Evolutionary conservation across 345 rosid genomes (phyloP).

Genomic region (Citrus inodora): DNA sequence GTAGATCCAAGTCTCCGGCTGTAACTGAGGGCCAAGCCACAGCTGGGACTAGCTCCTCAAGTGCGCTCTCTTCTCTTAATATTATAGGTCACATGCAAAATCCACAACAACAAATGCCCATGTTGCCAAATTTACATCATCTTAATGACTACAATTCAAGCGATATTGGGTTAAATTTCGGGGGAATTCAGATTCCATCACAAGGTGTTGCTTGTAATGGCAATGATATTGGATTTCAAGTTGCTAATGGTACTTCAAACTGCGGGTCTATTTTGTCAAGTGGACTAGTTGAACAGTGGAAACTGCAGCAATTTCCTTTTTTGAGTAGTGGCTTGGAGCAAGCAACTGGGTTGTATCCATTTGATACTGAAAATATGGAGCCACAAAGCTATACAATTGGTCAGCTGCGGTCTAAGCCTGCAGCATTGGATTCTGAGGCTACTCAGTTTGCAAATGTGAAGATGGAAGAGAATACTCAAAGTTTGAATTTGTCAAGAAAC

Average conservation of each 20-base stretch:
- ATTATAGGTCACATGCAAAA: slow-evolving; percentile 25
- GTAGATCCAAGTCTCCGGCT: slow-evolving; percentile 49
- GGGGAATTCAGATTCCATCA: slow-evolving; percentile 25
- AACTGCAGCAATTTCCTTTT: slow-evolving; percentile 45
- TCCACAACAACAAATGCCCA: slow-evolving; percentile 29
- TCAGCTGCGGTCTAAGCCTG: slow-evolving; percentile 27
- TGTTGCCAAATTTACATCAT: slow-evolving; percentile 42
- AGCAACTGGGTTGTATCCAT: slow-evolving; percentile 25
- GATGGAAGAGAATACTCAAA: slow-evolving; percentile 38
- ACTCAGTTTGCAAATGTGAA: slow-evolving; percentile 25
- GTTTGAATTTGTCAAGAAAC: slow-evolving; percentile 43
- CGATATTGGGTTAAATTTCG: slow-evolving; percentile 30
- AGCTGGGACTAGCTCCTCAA: slow-evolving; percentile 19
- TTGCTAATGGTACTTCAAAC: slow-evolving; percentile 16
- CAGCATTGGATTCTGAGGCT: slow-evolving; percentile 20
- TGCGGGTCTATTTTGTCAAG: slow-evolving; percentile 24
- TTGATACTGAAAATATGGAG: slow-evolving; percentile 29
- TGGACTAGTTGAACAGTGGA: slow-evolving; percentile 44
- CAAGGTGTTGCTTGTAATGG: neutral
- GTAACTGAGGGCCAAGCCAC: slow-evolving; percentile 16
- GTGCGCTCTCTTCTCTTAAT: slow-evolving; percentile 31
- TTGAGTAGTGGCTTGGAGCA: slow-evolving; percentile 24
- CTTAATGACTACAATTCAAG: slow-evolving; percentile 29
- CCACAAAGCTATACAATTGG: slow-evolving; percentile 18
- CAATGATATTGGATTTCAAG: slow-evolving; percentile 28